Evolutionary conservation across 805 yeast genomes (phyloP), one percentile per base, ranked within the genome.

Genomic region (Suhomyces xylopsoci): DNA sequence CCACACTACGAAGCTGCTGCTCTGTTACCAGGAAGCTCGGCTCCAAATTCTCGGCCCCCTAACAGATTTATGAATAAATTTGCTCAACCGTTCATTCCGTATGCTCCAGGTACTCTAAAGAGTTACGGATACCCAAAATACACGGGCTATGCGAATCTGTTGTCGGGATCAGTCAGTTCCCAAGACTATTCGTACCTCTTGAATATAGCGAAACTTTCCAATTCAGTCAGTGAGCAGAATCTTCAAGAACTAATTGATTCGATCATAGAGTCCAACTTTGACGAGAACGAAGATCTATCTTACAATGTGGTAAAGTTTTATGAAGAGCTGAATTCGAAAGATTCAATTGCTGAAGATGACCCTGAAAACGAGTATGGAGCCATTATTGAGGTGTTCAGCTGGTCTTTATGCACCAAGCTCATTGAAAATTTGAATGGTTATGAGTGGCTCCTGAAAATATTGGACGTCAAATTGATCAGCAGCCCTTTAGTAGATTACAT

Each of bases 371-470:
- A 38, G 20, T 34, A 28, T 5, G 28, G 24, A 12, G 55, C 58
- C 15, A 30, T 48, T 14, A 40, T 49, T 9, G 55, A 49, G 41
- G 50, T 43, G 7, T 24, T 15, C 19, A 36, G 34, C 12, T 53
- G 54, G 54, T 17, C 25, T 14, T 25, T 53, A 15, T 45, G 47
- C 32, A 32, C 28, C 14, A 48, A 45, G 25, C 51, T 63, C 14
- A 42, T 60, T 7, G 62, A 58, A 3, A 50, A 44, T 2, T 54
- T 67, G 48, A 58, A 67, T 48, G 70, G 69, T 2, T 64, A 58
- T 52, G 64, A 63, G 49, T 68, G 70, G 69, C 22, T 52, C 17
- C 55, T 52, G 5, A 52, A 54, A 24, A 53, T 52, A 2, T 52
- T 68, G 42, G 59, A 60, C 9, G 65, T 55, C 17, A 46, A 51